Evolutionary conservation across 768 basidiomycete genomes (phyloP).

Genomic region (Lactarius hatsudake): DNA sequence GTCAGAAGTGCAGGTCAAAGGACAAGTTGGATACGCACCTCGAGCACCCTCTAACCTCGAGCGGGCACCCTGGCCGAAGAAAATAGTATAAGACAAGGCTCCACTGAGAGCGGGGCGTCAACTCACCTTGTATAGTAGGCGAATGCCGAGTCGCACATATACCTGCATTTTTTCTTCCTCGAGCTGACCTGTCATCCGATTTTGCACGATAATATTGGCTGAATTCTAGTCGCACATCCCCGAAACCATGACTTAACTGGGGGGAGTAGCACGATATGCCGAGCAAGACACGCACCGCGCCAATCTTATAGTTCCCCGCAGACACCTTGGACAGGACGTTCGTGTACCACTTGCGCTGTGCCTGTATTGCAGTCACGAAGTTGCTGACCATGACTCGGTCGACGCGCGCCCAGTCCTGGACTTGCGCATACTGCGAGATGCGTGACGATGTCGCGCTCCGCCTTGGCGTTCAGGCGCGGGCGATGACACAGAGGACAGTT

Average conservation of each 20-base stretch:
- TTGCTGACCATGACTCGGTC: slow-evolving; percentile 90
- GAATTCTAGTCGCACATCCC: slow-evolving; percentile 60
- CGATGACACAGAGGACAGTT: slow-evolving; percentile 93
- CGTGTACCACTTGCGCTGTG: slow-evolving; percentile 97
- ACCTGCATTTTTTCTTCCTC: slow-evolving; percentile 99
- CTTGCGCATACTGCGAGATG: slow-evolving; percentile 96
- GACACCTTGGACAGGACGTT: slow-evolving; percentile 85
- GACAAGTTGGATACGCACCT: slow-evolving; percentile 46
- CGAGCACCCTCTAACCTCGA: slow-evolving; percentile 85
- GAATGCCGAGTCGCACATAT: slow-evolving; percentile 90
- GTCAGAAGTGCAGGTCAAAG: slow-evolving; percentile 1
- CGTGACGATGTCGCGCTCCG: slow-evolving; percentile 92
- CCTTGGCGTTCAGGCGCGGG: slow-evolving; percentile 78
- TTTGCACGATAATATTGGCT: slow-evolving; percentile 97
- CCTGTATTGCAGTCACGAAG: slow-evolving; percentile 91
- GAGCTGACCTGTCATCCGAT: slow-evolving; percentile 83
- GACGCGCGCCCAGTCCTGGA: slow-evolving; percentile 86
- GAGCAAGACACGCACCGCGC: slow-evolving; percentile 60
- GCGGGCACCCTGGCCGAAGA: slow-evolving; percentile 61
- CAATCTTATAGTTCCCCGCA: slow-evolving; percentile 82
- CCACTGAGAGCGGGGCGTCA: background rate
- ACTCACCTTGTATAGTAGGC: slow-evolving; percentile 78
- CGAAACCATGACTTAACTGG: background rate
- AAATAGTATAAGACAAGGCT: slow-evolving; percentile 2
- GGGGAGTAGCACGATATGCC: background rate